Evolutionary conservation across 148 eudicot genomes (phyloP).

Genomic region (Bassia scoparia): DNA sequence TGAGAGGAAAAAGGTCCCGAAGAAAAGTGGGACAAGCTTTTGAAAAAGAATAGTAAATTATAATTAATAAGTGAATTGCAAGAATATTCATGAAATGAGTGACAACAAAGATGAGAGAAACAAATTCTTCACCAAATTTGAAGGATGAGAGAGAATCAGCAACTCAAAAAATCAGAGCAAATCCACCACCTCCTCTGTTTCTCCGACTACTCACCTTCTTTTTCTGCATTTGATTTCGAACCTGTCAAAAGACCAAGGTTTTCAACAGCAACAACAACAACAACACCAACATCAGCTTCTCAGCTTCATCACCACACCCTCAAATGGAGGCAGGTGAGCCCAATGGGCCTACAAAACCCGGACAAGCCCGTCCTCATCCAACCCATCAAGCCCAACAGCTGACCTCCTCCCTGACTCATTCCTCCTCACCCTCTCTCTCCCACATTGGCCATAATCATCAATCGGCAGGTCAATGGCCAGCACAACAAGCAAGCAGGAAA

Average conservation of each 20-base stretch:
- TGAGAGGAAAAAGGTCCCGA: not conserved
- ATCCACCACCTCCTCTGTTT: constrained; percentile 22
- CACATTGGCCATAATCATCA: constrained; percentile 21
- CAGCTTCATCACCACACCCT: not conserved
- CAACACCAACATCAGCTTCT: constrained; percentile 6
- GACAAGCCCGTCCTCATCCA: constrained; percentile 29
- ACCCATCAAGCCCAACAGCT: constrained; percentile 17
- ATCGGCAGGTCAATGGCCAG: constrained; percentile 8
- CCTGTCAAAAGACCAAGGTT: constrained; percentile 19
- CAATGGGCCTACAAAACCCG: constrained; percentile 15
- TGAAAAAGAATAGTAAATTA: too few species aligned
- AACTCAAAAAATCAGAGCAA: constrained; percentile 9
- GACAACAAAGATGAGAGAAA: constrained; percentile 31
- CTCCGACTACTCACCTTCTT: constrained; percentile 13
- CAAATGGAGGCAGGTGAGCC: not conserved
- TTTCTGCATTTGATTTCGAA: constrained; percentile 26
- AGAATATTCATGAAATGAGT: constrained; percentile 23
- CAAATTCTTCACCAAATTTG: constrained; percentile 9
- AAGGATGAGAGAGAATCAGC: constrained; percentile 9
- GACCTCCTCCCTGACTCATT: constrained; percentile 27
- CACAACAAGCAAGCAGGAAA: not conserved
- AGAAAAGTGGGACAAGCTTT: not conserved
- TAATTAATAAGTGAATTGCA: not conserved
- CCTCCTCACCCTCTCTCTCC: constrained; percentile 25
- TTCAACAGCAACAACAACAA: not conserved